Evolutionary conservation across 2,329 filamentous ascomycete genomes (phyloP).

Genomic region (Alternaria triticina): DNA sequence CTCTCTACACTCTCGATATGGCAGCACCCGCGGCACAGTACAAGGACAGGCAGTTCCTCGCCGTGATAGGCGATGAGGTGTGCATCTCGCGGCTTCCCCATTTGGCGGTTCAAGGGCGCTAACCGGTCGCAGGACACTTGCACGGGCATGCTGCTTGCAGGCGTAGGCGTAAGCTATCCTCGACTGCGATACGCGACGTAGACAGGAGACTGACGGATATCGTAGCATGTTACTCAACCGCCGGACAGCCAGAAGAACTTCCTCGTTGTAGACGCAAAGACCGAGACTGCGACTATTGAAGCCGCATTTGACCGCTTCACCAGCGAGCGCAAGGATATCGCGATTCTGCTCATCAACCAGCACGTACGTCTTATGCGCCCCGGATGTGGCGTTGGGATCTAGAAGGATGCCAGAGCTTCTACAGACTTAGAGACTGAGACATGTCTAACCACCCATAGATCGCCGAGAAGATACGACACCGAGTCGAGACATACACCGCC

Average conservation of each 20-base stretch:
- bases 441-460: slow-evolving; percentile 63
- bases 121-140: slow-evolving; percentile 77
- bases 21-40: slow-evolving; percentile 65
- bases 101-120: slow-evolving; percentile 10
- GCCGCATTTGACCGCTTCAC: slow-evolving; percentile 89
- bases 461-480: slow-evolving; percentile 89
- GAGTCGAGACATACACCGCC: slow-evolving; percentile 88
- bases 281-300: slow-evolving; percentile 86
- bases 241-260: slow-evolving; percentile 97
- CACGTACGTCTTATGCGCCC: slow-evolving; percentile 66
- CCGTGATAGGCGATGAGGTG: slow-evolving; percentile 97
- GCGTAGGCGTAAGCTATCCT: slow-evolving; percentile 78
- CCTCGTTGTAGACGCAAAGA: slow-evolving; percentile 93
- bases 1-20: slow-evolving; percentile 53
- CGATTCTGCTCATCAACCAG: slow-evolving; percentile 95
- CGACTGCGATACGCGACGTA: not conserved
- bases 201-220: slow-evolving; percentile 5
- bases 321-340: slow-evolving; percentile 90
- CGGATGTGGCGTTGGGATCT: not conserved
- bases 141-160: slow-evolving; percentile 91
- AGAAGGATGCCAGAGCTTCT: not conserved
- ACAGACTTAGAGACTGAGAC: not conserved
- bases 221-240: slow-evolving; percentile 85
- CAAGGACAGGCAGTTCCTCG: slow-evolving; percentile 91
- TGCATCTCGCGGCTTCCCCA: not conserved